Percentiles rank a stretch among this genome's conserved stretches.
phyloP scores from a whole-genome alignment of 305 asterid genomes.

The Fraxinus baroniana region DNA sequence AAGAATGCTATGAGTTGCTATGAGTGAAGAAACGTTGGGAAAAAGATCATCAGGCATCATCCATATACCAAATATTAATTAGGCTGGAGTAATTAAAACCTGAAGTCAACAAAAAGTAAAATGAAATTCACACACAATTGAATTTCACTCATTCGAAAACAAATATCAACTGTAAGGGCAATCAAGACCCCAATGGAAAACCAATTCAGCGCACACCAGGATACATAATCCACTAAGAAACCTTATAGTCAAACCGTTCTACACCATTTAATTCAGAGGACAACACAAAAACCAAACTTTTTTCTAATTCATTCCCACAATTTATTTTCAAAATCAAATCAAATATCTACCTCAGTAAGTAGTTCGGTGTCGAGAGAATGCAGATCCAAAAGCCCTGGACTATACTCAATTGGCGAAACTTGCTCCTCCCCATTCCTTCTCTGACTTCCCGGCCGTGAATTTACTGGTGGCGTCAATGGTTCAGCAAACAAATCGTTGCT shows the following conservation, averaged over 20 bases:
- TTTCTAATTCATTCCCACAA: not conserved
- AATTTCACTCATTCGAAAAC: not conserved
- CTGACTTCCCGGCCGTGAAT: conserved; percentile 30
- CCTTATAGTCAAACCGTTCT: not conserved
- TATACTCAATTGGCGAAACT: conserved; percentile 63
- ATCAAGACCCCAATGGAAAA: not conserved
- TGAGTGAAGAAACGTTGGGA: not conserved
- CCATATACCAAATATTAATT: not conserved
- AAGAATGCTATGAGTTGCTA: not conserved
- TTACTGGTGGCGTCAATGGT: conserved; percentile 73
- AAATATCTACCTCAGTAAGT: conserved; percentile 59
- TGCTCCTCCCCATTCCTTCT: conserved; percentile 59
- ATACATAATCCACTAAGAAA: conserved; percentile 3
- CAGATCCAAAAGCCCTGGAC: conserved; percentile 98
- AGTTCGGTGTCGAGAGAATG: conserved; percentile 92
- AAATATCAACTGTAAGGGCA: not conserved
- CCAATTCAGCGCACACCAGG: not conserved
- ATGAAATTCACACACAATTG: not conserved
- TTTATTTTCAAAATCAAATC: not conserved
- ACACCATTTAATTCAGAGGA: not conserved
- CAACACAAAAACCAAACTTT: not conserved
- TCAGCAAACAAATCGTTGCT: conserved; percentile 61
- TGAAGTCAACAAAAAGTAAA: not conserved
- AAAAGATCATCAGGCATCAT: conserved; percentile 6
- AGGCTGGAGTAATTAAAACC: not conserved